Conservation (phyloP, 352 stramenopile genomes). For the Globisporangium camurandrum region DNA sequence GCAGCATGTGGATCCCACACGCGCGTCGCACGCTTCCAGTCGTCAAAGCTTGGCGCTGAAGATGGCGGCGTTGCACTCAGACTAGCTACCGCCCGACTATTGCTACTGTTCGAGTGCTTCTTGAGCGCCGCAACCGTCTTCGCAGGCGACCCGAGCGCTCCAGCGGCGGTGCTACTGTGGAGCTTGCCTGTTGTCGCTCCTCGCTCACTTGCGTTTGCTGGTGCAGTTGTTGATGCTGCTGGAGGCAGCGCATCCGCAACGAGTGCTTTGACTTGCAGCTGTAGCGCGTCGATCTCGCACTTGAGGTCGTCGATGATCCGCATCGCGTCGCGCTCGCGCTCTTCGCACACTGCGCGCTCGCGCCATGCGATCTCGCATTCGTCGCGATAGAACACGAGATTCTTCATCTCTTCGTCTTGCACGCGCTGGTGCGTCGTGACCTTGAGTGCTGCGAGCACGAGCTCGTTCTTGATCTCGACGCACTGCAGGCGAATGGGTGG, state of each 20-base stretch:
- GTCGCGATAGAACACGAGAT: slow-evolving; percentile 62
- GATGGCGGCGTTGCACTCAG: background rate
- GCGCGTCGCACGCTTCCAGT: slow-evolving; percentile 48
- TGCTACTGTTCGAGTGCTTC: slow-evolving; percentile 13
- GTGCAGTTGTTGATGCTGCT: background rate
- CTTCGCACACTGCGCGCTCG: slow-evolving; percentile 41
- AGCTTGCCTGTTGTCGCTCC: too few species aligned
- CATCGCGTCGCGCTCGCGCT: slow-evolving; percentile 53
- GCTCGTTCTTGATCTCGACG: slow-evolving; percentile 61
- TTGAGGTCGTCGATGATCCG: slow-evolving; percentile 65
- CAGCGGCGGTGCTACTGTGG: background rate
- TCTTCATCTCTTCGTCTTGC: slow-evolving; percentile 67
- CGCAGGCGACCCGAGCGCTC: slow-evolving; percentile 5
- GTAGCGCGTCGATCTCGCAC: slow-evolving; percentile 42
- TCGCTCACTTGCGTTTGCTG: background rate
- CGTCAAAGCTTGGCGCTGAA: slow-evolving; percentile 36
- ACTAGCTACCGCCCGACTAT: background rate
- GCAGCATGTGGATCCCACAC: slow-evolving; percentile 31
- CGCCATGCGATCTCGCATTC: slow-evolving; percentile 67
- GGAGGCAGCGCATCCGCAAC: slow-evolving; percentile 11
- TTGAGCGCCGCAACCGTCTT: slow-evolving; percentile 10
- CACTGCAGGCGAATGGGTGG: slow-evolving; percentile 15
- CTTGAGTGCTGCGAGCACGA: slow-evolving; percentile 43
- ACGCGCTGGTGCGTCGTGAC: slow-evolving; percentile 51
- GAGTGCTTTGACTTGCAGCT: slow-evolving; percentile 41